phyloP scores from a whole-genome alignment of 257 asterid species.

The Gardenia jasminoides region DNA sequence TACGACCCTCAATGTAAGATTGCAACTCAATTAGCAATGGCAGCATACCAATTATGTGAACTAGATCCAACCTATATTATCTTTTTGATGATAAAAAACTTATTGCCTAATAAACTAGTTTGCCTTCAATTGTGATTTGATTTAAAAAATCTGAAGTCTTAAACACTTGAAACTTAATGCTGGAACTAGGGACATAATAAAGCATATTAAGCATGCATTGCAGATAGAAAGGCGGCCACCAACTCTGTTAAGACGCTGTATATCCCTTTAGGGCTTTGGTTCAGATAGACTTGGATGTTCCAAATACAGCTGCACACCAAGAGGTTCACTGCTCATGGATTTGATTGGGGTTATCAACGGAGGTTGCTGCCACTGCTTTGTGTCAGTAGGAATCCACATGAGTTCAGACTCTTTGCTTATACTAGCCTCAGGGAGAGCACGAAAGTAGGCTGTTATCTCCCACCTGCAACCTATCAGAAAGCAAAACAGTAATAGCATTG shows the following conservation, averaged over 20 bases:
- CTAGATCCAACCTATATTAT: background rate
- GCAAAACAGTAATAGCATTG: background rate
- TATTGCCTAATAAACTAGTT: background rate
- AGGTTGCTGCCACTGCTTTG: conserved; percentile 82
- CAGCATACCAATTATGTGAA: background rate
- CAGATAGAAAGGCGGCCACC: background rate
- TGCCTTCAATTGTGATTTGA: background rate
- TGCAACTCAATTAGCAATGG: background rate
- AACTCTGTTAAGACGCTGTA: background rate
- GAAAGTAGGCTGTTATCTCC: conserved; percentile 83
- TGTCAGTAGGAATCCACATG: conserved; percentile 78
- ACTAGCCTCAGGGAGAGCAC: conserved; percentile 54
- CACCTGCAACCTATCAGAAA: conserved; percentile 70
- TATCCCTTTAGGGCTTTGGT: conserved; percentile 27
- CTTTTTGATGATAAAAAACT: background rate
- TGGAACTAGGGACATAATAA: background rate
- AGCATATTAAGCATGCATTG: background rate
- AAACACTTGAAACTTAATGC: background rate
- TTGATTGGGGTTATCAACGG: conserved; percentile 73
- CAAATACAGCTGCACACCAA: conserved; percentile 75
- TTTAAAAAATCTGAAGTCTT: background rate
- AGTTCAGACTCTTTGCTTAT: conserved; percentile 53
- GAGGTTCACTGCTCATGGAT: conserved; percentile 85
- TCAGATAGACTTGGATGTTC: conserved; percentile 63
- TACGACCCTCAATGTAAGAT: background rate